phyloP scores from a whole-genome alignment of 2,329 filamentous ascomycete species.

The Sporothrix dimorphospora region DNA sequence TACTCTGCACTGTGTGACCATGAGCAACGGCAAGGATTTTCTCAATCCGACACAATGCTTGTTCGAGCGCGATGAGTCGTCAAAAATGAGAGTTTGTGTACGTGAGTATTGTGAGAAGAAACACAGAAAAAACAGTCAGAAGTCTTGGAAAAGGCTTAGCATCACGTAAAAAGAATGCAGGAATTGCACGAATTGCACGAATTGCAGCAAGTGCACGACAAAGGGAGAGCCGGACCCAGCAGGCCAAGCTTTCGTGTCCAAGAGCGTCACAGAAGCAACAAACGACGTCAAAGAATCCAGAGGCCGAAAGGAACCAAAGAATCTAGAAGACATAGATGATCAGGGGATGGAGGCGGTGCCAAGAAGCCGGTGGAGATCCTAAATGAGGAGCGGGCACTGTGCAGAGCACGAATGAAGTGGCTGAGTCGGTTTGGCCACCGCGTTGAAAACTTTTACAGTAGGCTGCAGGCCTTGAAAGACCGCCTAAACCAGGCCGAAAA shows the following conservation, averaged over 20 bases:
- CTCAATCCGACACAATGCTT: neutral
- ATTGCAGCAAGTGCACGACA: neutral
- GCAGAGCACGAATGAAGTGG: neutral
- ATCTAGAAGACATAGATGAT: neutral
- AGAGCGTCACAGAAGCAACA: neutral
- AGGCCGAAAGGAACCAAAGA: neutral
- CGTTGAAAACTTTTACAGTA: constrained; percentile 15
- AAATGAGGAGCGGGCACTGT: neutral
- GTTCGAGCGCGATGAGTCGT: constrained; percentile 1
- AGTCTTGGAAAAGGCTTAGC: constrained; percentile 21
- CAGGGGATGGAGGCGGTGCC: constrained; percentile 18
- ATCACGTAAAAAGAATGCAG: constrained; percentile 25
- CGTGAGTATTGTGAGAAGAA: neutral
- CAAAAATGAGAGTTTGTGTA: neutral
- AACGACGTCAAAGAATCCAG: neutral
- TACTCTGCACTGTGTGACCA: constrained; percentile 8
- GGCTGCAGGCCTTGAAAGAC: neutral
- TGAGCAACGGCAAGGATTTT: neutral
- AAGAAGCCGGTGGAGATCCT: constrained; percentile 11
- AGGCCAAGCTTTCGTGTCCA: neutral
- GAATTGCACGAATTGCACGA: neutral
- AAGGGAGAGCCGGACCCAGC: neutral
- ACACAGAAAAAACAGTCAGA: constrained; percentile 22
- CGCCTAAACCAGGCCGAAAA: neutral
- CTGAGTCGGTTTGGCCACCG: neutral